Conservation (phyloP, 371 early-diverging fungal species). For the Umbelopsis sp. region DNA sequence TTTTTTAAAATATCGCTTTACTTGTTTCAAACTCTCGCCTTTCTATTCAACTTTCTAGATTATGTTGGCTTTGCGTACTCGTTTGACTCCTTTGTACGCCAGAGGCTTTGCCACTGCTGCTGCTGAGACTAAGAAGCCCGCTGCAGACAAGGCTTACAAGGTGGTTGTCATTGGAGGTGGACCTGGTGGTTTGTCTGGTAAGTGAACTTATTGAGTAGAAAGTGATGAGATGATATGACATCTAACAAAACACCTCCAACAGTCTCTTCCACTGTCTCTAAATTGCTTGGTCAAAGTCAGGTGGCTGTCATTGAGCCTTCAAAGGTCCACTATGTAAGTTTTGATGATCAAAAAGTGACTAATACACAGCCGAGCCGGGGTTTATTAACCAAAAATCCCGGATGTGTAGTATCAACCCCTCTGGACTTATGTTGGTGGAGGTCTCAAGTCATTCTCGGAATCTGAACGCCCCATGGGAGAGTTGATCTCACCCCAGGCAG, state of each 20-base stretch:
- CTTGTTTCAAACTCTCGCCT: background rate
- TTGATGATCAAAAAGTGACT: too few species aligned
- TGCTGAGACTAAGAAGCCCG: constrained; percentile 25
- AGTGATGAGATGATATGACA: background rate
- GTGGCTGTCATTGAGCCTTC: constrained; percentile 86
- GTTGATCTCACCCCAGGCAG: constrained; percentile 72
- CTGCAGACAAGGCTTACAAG: constrained; percentile 53
- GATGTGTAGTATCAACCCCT: constrained; percentile 78
- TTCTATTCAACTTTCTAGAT: constrained; percentile 14
- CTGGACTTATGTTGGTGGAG: constrained; percentile 90
- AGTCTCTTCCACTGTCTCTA: constrained; percentile 67
- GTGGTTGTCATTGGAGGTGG: constrained; percentile 72
- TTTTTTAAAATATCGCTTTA: background rate
- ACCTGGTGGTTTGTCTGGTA: constrained; percentile 68
- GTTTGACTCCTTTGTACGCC: constrained; percentile 27
- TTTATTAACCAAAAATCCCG: background rate
- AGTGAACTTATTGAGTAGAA: background rate
- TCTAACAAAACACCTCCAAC: background rate
- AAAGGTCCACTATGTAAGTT: constrained; percentile 72
- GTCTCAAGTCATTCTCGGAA: constrained; percentile 77
- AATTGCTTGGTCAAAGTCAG: constrained; percentile 65
- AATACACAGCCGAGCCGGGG: background rate
- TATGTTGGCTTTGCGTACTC: constrained; percentile 33
- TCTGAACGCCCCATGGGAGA: constrained; percentile 69
- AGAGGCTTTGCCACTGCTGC: constrained; percentile 41